Evolutionary conservation across 495 filamentous ascomycete genomes (phyloP), one percentile per base, ranked within the genome.

Genomic region (Massariosphaeria phaeospora): DNA sequence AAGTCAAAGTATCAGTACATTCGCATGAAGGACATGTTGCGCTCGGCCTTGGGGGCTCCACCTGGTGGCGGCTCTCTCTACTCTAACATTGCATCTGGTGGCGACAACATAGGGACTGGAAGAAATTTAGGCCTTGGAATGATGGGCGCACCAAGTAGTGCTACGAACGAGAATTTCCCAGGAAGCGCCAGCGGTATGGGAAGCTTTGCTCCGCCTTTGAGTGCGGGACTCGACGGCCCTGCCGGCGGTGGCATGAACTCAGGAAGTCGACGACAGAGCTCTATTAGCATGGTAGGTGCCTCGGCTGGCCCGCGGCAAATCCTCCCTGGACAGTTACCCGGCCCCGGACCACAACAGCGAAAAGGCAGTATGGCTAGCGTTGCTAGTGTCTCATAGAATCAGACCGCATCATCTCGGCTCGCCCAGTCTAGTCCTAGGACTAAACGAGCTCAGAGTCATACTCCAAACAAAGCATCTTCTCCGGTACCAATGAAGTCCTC

Each of bases 1-100:
- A 79, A 79, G 53, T 74, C 78, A 3, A 84, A 86, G 55, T 95
- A 95, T 61, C 82, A 88, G 57, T 83, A 85, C 31, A 83, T 91
- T 29, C 83, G 93, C 12, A 83, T 96, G 66, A 88, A 89, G 55
- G 91, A 96, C 64, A 89, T 91, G 78, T 76, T 98, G 20, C 81
- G 82, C 11, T 81, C 85, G 51, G 91, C 91, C 0, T 69, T 88
- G 18, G 78, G 63, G 23, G 67, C 59, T 11, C 52, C 55, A 31
- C 66, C 53, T 30, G 55, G 31, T 10, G 56, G n/a, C n/a, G n/a
- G 62, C 15, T 52, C 69, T 11, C 68, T 72, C 44, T 57, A 61
- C 15, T 45, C 55, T 6, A 50, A 35, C 27, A 20, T 39, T 4
- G 41, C 43, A 10, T 20, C 48, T 1, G n/a, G 18, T 18, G 25